Conservation (phyloP, 305 asterid genomes). For the Fraxinus angustifolia region DNA sequence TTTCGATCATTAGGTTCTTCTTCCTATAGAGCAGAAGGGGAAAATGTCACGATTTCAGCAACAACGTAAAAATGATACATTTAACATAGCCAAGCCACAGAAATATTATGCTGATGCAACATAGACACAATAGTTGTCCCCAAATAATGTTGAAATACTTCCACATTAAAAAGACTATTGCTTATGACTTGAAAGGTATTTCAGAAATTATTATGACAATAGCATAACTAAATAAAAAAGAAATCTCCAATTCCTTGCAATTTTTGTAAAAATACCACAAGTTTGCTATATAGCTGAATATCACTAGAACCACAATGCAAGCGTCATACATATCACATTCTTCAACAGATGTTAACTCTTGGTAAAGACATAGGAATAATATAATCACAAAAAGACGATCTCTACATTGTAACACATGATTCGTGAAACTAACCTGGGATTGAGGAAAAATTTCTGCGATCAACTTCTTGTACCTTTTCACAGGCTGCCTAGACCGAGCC, state of each 20-base stretch:
- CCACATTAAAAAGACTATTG: not conserved
- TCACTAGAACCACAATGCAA: not conserved
- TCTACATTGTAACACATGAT: slow-evolving; percentile 1
- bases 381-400: not conserved
- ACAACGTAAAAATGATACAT: not conserved
- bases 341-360: not conserved
- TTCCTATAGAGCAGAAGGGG: slow-evolving; percentile 46
- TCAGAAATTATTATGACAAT: not conserved
- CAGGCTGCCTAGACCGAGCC: slow-evolving; percentile 98
- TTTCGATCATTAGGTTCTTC: slow-evolving; percentile 95
- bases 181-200: not conserved
- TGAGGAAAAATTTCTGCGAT: slow-evolving; percentile 89
- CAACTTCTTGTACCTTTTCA: slow-evolving; percentile 98
- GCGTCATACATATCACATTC: not conserved
- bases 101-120: not conserved
- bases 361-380: not conserved
- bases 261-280: not conserved
- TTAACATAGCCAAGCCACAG: slow-evolving; percentile 13
- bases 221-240: not conserved
- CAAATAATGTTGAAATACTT: not conserved
- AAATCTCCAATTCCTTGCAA: not conserved
- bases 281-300: not conserved
- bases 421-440: slow-evolving; percentile 59
- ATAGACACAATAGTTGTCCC: not conserved
- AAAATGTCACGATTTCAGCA: slow-evolving; percentile 15